Evolutionary conservation across 176 grass and related monocot species (phyloP).

Genomic region (Secale cereale): DNA sequence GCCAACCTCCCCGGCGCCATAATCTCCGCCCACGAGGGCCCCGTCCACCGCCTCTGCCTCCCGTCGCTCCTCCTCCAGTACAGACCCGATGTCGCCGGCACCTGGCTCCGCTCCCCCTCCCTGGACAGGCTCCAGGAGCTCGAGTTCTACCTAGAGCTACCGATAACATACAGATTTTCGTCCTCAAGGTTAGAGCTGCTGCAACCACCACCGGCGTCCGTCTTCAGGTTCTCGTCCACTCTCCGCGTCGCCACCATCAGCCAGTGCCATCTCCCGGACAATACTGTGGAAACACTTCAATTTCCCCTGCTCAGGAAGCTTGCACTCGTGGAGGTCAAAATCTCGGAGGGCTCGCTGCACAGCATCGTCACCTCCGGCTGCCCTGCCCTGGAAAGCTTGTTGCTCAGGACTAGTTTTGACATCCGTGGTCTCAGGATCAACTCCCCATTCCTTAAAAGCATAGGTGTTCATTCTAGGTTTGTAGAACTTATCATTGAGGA

Average conservation of each 20-base stretch:
- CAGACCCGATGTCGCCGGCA: neutral
- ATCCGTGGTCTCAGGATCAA: neutral
- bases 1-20: neutral
- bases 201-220: neutral
- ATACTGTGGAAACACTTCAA: neutral
- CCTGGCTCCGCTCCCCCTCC: neutral
- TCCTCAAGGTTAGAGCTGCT: neutral
- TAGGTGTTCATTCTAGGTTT: neutral
- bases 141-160: neutral
- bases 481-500: neutral
- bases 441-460: neutral
- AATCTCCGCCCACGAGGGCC: neutral
- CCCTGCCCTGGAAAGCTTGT: neutral
- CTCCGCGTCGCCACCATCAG: neutral
- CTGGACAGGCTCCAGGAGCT: neutral
- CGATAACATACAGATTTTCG: neutral
- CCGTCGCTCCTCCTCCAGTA: neutral
- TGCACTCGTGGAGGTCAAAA: neutral
- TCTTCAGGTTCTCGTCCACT: conserved; percentile 23
- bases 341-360: neutral
- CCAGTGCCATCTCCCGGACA: neutral
- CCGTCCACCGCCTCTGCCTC: neutral
- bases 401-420: neutral
- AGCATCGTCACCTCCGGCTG: neutral
- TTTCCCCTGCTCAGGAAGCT: neutral